Evolutionary conservation across 1,284 basidiomycete genomes (phyloP).

Genomic region (Malassezia globosa): DNA sequence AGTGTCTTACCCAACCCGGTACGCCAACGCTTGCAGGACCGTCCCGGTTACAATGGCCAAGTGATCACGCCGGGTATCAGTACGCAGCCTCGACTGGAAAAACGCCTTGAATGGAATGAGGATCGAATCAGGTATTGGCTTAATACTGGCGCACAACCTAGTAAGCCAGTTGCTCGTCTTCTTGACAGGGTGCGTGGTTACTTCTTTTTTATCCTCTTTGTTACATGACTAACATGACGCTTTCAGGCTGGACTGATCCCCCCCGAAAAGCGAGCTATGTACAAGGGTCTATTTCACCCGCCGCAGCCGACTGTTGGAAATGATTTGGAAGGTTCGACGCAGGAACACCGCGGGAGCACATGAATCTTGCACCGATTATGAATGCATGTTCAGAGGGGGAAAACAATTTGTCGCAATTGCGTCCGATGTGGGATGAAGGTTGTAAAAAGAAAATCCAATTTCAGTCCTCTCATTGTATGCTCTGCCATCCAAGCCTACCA

Average conservation of each 20-base stretch:
- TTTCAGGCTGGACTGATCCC: constrained; percentile 15
- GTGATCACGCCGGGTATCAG: constrained; percentile 29
- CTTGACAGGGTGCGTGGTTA: constrained; percentile 64
- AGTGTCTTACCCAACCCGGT: background rate
- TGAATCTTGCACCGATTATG: no score
- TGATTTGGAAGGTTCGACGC: no score
- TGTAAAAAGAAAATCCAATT: no score
- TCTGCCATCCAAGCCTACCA: no score
- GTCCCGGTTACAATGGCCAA: constrained; percentile 23
- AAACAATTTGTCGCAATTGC: no score
- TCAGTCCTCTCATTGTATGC: no score
- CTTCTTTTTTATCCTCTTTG: background rate
- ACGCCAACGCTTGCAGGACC: background rate
- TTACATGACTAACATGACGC: no score
- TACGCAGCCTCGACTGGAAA: constrained; percentile 49
- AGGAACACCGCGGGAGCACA: no score
- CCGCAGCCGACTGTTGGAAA: no score
- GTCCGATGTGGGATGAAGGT: no score
- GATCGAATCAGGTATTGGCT: constrained; percentile 85
- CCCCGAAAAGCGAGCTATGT: constrained; percentile 7
- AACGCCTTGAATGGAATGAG: constrained; percentile 77
- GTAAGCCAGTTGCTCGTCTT: constrained; percentile 63
- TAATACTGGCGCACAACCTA: constrained; percentile 69
- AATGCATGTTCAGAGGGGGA: no score
- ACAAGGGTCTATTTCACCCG: constrained; percentile 3